These are phyloP conservation scores for Mortierella antarctica DNA, from an alignment of 192 early-diverging fungal species.

Conservation along the genomic window DNA sequence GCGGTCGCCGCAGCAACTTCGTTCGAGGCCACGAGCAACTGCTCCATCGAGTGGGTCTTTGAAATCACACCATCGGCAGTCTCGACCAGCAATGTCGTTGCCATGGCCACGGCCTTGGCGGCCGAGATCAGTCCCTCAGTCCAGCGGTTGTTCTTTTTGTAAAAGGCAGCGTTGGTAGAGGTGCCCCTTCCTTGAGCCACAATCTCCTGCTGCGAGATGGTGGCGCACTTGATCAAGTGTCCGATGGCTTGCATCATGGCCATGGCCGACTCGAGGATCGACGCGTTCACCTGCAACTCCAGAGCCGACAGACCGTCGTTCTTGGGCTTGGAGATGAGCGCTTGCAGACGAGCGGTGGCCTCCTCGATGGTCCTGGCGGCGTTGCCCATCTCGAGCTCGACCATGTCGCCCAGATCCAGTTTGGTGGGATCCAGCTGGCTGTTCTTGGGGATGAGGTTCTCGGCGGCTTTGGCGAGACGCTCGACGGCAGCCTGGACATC, in stretches of 20 bases:
- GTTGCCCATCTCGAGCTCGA: slow-evolving; percentile 93
- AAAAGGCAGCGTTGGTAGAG: slow-evolving; percentile 87
- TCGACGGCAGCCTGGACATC: slow-evolving; percentile 81
- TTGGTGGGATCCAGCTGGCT: slow-evolving; percentile 65
- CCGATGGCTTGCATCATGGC: slow-evolving; percentile 95
- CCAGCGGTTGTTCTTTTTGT: slow-evolving; percentile 99
- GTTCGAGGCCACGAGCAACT: slow-evolving; percentile 97
- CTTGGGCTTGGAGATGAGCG: slow-evolving; percentile 80
- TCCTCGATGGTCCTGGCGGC: slow-evolving; percentile 94
- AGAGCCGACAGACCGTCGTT: slow-evolving; percentile 74
- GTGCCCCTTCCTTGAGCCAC: slow-evolving; percentile 90
- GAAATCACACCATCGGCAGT: slow-evolving; percentile 95
- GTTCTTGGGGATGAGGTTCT: slow-evolving; percentile 74
- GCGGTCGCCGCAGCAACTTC: slow-evolving; percentile 97
- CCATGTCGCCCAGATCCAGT: slow-evolving; percentile 86
- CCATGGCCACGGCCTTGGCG: slow-evolving; percentile 93
- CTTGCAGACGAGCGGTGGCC: slow-evolving; percentile 84
- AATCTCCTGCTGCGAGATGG: slow-evolving; percentile 96
- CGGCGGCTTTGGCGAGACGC: slow-evolving; percentile 77
- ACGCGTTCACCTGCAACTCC: slow-evolving; percentile 90
- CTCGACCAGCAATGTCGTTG: slow-evolving; percentile 93
- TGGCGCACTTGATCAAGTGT: slow-evolving; percentile 93
- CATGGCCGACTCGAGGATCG: slow-evolving; percentile 90
- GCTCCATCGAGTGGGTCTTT: slow-evolving; percentile 90
- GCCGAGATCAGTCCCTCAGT: slow-evolving; percentile 98